Percentiles rank a stretch among this genome's conserved stretches.
These are phyloP conservation scores for Penicillium thymicola DNA, from an alignment of 2,329 filamentous ascomycete species.

Conservation along the genomic window DNA sequence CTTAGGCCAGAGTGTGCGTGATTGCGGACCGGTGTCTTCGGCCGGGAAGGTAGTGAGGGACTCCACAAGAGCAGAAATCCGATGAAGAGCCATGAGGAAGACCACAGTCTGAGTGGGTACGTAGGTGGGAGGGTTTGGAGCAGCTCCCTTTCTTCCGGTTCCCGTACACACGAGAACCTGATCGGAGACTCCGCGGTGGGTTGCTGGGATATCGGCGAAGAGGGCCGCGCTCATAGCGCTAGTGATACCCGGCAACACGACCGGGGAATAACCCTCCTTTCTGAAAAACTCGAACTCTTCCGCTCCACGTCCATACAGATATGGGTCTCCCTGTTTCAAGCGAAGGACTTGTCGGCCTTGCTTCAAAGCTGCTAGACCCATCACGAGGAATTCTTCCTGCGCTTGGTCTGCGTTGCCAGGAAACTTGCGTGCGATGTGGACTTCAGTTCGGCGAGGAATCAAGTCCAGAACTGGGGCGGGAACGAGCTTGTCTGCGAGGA, in stretches of 20 bases:
- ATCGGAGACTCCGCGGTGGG: constrained; percentile 84
- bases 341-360: constrained; percentile 77
- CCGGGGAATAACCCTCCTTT: constrained; percentile 62
- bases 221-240: constrained; percentile 82
- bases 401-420: constrained; percentile 93
- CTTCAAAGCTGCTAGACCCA: constrained; percentile 67
- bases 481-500: constrained; percentile 56
- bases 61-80: constrained; percentile 69
- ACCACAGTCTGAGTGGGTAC: constrained; percentile 77
- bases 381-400: constrained; percentile 80
- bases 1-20: constrained; percentile 59
- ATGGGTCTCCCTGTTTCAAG: constrained; percentile 94
- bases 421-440: constrained; percentile 94
- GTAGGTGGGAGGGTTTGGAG: constrained; percentile 77
- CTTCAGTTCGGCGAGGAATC: constrained; percentile 81
- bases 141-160: constrained; percentile 82
- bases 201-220: constrained; percentile 82
- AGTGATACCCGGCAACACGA: constrained; percentile 86
- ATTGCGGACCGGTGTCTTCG: constrained; percentile 26
- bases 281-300: constrained; percentile 89
- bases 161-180: constrained; percentile 96
- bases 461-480: constrained; percentile 79
- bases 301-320: constrained; percentile 90
- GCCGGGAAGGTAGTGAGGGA: constrained; percentile 55
- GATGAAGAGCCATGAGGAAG: constrained; percentile 92